phyloP scores from a whole-genome alignment of 2,329 filamentous ascomycete genomes.

The Verticillium albo-atrum region DNA sequence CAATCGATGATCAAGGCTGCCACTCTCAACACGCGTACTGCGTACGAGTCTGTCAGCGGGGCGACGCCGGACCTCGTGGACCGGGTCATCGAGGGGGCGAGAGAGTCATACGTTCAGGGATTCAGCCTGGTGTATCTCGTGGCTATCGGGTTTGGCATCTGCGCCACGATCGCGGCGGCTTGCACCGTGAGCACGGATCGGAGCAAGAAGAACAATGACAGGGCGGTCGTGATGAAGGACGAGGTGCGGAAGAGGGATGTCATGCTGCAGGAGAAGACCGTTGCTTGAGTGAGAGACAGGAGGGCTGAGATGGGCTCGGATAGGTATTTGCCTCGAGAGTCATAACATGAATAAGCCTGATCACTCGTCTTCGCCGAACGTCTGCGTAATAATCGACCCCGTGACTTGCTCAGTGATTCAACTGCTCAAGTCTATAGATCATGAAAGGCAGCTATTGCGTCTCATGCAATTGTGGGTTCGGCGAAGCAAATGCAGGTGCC shows the following conservation, averaged over 20 bases:
- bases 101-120: slow-evolving; percentile 25
- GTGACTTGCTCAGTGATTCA: no score
- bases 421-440: no score
- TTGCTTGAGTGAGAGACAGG: neutral
- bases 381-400: no score
- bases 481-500: no score
- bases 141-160: slow-evolving; percentile 28
- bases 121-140: slow-evolving; percentile 29
- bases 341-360: no score
- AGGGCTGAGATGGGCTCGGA: neutral
- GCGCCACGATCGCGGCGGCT: slow-evolving; percentile 23
- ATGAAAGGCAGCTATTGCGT: no score
- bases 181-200: slow-evolving; percentile 24
- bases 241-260: slow-evolving; percentile 13
- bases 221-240: slow-evolving; percentile 19
- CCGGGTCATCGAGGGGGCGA: slow-evolving; percentile 20
- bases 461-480: no score
- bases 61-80: slow-evolving; percentile 19
- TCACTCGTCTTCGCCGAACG: no score
- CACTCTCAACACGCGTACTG: slow-evolving; percentile 23
- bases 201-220: slow-evolving; percentile 22
- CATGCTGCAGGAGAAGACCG: slow-evolving; percentile 7
- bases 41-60: slow-evolving; percentile 22
- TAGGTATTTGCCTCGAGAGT: no score
- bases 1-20: slow-evolving; percentile 20